Evolutionary conservation across 2,329 filamentous ascomycete genomes (phyloP), one percentile per base, ranked within the genome.

Genomic region (Diplocarpon mali): DNA sequence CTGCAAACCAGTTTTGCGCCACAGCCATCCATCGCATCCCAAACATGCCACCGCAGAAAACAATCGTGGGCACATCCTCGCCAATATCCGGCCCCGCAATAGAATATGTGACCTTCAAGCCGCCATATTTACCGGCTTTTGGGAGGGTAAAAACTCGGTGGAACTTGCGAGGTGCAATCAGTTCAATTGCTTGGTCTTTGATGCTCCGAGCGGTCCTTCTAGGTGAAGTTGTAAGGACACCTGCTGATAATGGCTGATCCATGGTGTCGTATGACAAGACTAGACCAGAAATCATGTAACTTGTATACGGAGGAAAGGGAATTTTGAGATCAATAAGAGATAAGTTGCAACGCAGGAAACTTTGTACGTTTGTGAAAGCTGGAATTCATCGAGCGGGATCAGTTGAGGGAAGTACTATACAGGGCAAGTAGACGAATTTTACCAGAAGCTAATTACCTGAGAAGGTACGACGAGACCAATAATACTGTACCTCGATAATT

Each of bases 21-120:
- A 60, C 29, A 13, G 51, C 52, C 3, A 57, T 14, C 47, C 57
- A 67, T 45, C 67, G 50, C 5, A 50, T 56, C 1, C 60, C 62
- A 48, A 65, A 64, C 65, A 68, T 66, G 2, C 63, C 64, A 8
- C 55, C 58, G 40, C 62, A 60, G 48, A 64, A 67, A 9, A 69
- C 49, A 17, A 67, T 54, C 2, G 57, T 60, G 2, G 56, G 56
- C 10, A 51, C 54, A 45, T 55, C 50, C n/a, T 49, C 50, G 9
- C 50, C 55, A 28, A 52, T 16, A n/a, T 51, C 52, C 8, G 44
- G 37, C 8, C 59, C 59, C 20, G 50, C 53, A 17, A 60, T 50
- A 7, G 55, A 48, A 38, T 57, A 60, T 2, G 52, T 54, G 16
- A 60, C 50, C 43, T 51, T 56, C 16, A 60, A 44, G 11, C 40